Base-by-base conservation (phyloP, 257 asterid species). In the Scutellaria minor region DNA sequence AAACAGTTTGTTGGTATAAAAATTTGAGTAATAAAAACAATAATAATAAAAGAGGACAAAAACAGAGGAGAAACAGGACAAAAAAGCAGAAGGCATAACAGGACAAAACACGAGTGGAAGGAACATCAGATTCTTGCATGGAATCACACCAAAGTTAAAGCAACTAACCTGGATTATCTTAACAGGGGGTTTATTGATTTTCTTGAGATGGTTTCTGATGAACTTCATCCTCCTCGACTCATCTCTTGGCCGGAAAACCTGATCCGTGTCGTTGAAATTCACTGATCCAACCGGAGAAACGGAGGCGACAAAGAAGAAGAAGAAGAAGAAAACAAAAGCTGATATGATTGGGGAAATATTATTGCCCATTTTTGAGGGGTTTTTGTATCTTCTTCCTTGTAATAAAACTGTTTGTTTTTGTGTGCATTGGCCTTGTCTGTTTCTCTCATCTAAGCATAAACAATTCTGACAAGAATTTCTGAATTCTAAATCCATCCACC, bases 111-210 rank as follows among this genome's bases (percentile, higher is more conserved):
- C 4, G 22, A 13, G 10, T 18, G 48, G 39, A 64, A 71, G 48
- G 39, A 64, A 71, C 63, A 55, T 66, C 57, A 9, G 68, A 81
- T 45, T 48, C 69, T 75, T 66, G 51, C 11, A 22, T 31, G 41
- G 40, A 22, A 64, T 65, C 42, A 8, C 13, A 61, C 59, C 65
- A 59, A n/a, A 12, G 6, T 20, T 4, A 27, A 51, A 60, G 47
- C 6, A 50, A 53, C 7, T 71, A 72, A 68, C 98, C 95, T 89
- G 90, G 81, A 93, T 85, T 75, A 96, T 86, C 85, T 85, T 91
- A 62, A 89, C 75, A 12, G 89, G 41, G 76, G 94, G 96, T 67
- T 93, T 93, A 56, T 93, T 93, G 73, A 93, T 78, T 63, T 81
- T 91, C 85, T 44, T 77, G 27, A 93, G 87, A 68, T 88, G 92